phyloP scores from a whole-genome alignment of 768 basidiomycete species.

The Leccinellum albellum region DNA sequence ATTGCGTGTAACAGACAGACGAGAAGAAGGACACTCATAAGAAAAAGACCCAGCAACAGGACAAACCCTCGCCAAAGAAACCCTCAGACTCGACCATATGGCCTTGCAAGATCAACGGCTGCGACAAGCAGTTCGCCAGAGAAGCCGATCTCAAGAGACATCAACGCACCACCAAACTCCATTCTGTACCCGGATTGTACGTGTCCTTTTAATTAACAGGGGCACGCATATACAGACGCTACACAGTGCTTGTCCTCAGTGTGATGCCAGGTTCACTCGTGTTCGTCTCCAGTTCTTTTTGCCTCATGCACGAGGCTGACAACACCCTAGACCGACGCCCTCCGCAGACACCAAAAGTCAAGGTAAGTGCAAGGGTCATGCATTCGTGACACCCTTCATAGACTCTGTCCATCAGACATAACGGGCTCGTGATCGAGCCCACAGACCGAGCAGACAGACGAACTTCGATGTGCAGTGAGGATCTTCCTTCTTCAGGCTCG shows the following conservation, averaged over 20 bases:
- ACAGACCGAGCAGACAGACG: slow-evolving; percentile 22
- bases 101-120: slow-evolving; percentile 80
- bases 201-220: slow-evolving; percentile 24
- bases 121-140: slow-evolving; percentile 77
- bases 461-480: slow-evolving; percentile 20
- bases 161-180: slow-evolving; percentile 74
- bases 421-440: slow-evolving; percentile 63
- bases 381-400: not conserved
- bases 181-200: slow-evolving; percentile 72
- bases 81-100: slow-evolving; percentile 51
- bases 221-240: slow-evolving; percentile 15
- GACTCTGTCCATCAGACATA: slow-evolving; percentile 41
- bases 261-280: slow-evolving; percentile 75
- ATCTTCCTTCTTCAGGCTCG: slow-evolving; percentile 37
- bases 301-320: slow-evolving; percentile 17
- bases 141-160: slow-evolving; percentile 82
- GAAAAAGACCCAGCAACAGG: slow-evolving; percentile 35
- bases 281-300: slow-evolving; percentile 39
- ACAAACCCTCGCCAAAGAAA: slow-evolving; percentile 54
- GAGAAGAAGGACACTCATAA: slow-evolving; percentile 42
- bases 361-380: slow-evolving; percentile 41
- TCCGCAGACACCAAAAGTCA: slow-evolving; percentile 77
- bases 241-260: slow-evolving; percentile 68
- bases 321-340: slow-evolving; percentile 63
- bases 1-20: slow-evolving; percentile 29